phyloP scores from a whole-genome alignment of 495 filamentous ascomycete genomes.

The Neurospora tetraspora region DNA sequence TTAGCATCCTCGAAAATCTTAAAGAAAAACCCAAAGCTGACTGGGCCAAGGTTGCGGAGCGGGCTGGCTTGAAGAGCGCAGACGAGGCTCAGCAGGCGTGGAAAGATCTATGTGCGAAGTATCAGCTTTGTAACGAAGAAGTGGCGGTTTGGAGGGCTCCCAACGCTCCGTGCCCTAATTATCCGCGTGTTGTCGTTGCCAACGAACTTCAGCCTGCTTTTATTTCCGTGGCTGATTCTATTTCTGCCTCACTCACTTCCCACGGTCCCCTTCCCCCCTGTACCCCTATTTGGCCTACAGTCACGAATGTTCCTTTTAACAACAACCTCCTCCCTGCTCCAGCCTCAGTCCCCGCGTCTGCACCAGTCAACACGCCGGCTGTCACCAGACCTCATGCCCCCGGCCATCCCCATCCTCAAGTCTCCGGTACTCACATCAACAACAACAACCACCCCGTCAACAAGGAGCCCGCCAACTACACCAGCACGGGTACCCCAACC shows the following conservation, averaged over 20 bases:
- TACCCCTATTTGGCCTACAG: background rate
- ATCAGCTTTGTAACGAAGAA: background rate
- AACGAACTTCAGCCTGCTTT: background rate
- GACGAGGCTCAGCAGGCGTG: background rate
- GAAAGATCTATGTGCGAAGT: background rate
- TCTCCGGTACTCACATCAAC: background rate
- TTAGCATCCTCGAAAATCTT: background rate
- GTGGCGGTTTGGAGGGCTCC: background rate
- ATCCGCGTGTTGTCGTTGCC: background rate
- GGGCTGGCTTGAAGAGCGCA: background rate
- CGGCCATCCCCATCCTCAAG: background rate
- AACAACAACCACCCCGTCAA: background rate
- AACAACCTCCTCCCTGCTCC: background rate
- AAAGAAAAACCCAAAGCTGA: background rate
- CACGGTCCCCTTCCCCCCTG: background rate
- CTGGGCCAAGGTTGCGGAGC: background rate
- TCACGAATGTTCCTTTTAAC: background rate
- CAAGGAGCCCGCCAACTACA: background rate
- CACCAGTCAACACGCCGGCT: background rate
- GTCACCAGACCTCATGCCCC: background rate
- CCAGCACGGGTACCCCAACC: background rate
- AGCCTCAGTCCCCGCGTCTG: background rate
- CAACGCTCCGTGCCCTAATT: background rate
- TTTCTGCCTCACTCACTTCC: background rate
- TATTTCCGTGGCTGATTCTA: background rate